Percentiles rank a stretch among this genome's conserved stretches.
Conservation (phyloP, 345 rosid species). For the Orychophragmus violaceus region DNA sequence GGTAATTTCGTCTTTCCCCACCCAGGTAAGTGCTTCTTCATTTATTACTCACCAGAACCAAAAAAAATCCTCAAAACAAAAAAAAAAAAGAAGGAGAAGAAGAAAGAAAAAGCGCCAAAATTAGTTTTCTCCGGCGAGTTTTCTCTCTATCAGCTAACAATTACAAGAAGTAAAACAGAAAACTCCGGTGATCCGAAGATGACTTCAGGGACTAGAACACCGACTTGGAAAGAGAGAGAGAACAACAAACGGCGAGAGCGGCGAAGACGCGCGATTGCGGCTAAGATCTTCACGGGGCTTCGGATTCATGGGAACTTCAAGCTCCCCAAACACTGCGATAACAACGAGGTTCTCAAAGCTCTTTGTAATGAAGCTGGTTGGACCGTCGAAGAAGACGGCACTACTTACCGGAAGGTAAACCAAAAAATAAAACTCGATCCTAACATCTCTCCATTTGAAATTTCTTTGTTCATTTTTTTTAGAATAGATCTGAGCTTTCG, state of each 20-base stretch:
- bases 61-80: not conserved
- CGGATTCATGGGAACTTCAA: constrained; percentile 87
- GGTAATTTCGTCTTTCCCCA: constrained; percentile 8
- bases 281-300: constrained; percentile 87
- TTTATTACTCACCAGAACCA: constrained; percentile 21
- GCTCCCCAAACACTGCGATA: constrained; percentile 97
- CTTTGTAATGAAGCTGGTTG: constrained; percentile 94
- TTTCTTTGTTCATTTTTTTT: too few relatives aligned
- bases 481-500: constrained; percentile 25
- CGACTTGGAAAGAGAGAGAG: constrained; percentile 99
- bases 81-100: not conserved
- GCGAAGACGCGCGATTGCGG: constrained; percentile 86
- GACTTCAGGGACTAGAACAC: constrained; percentile 93
- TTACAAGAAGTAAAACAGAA: not conserved
- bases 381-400: constrained; percentile 96
- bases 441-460: too few relatives aligned
- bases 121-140: constrained; percentile 10
- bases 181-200: constrained; percentile 24
- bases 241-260: constrained; percentile 93
- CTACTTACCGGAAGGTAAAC: constrained; percentile 87
- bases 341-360: constrained; percentile 95
- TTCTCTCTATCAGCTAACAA: not conserved
- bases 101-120: constrained; percentile 20
- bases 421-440: not conserved
- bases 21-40: constrained; percentile 22